phyloP scores from a whole-genome alignment of 2,329 filamentous ascomycete genomes.

The Aaosphaeria pasadenensis region DNA sequence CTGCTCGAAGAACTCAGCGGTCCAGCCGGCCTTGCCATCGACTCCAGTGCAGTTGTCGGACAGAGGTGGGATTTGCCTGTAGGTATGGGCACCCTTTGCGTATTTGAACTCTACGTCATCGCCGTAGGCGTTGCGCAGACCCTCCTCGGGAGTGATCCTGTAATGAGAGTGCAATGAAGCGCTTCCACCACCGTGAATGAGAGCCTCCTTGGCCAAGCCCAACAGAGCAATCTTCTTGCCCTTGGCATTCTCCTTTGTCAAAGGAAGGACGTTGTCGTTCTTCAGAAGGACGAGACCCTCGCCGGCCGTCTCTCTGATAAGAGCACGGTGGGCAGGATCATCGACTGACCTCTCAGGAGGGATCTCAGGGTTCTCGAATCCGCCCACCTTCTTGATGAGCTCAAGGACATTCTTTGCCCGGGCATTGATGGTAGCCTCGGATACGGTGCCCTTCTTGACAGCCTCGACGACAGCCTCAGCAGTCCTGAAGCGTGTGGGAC shows the following conservation, averaged over 20 bases:
- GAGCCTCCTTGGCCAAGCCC: constrained; percentile 58
- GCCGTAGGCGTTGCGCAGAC: constrained; percentile 22
- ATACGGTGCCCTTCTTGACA: constrained; percentile 48
- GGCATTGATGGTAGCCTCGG: constrained; percentile 27
- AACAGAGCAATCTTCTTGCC: constrained; percentile 62
- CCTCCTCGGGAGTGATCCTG: constrained; percentile 13
- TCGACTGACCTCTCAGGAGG: constrained; percentile 62
- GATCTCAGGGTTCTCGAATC: constrained; percentile 56
- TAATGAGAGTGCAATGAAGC: constrained; percentile 8
- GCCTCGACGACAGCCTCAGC: constrained; percentile 58
- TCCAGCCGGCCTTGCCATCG: constrained; percentile 31
- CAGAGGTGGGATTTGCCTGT: constrained; percentile 31
- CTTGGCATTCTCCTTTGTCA: constrained; percentile 52
- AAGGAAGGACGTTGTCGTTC: constrained; percentile 65
- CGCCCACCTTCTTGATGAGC: constrained; percentile 63
- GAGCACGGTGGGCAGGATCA: constrained; percentile 56
- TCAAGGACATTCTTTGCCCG: constrained; percentile 47
- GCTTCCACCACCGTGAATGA: constrained; percentile 35
- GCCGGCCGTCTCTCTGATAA: constrained; percentile 64
- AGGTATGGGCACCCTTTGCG: constrained; percentile 31
- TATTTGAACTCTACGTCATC: constrained; percentile 29
- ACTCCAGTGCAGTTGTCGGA: constrained; percentile 20
- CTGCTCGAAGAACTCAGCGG: constrained; percentile 22
- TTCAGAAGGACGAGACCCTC: constrained; percentile 72
- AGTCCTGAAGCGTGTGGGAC: constrained; percentile 36